phyloP scores from a whole-genome alignment of 192 early-diverging fungal species.

The Chytriomyces confervae region DNA sequence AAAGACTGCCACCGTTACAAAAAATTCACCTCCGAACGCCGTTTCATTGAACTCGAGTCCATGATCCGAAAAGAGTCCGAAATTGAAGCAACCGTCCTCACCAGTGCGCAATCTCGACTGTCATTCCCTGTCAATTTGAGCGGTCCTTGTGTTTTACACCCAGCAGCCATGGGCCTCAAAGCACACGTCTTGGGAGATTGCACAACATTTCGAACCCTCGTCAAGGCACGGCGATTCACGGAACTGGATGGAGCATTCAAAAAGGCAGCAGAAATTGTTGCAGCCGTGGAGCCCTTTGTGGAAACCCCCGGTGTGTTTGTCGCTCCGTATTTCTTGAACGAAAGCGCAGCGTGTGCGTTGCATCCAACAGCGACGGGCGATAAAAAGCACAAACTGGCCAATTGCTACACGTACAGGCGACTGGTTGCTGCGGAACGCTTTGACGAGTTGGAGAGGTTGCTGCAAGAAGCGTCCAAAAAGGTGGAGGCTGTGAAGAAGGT shows the following conservation, averaged over 20 bases:
- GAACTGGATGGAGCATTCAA: constrained; percentile 14
- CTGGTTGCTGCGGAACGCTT: constrained; percentile 24
- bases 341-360: constrained; percentile 12
- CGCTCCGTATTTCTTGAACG: constrained; percentile 19
- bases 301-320: not conserved
- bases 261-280: not conserved
- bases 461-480: not conserved
- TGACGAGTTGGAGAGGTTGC: constrained; percentile 16
- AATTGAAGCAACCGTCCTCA: not conserved
- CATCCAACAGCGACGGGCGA: constrained; percentile 17
- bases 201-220: not conserved
- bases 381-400: not conserved
- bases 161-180: constrained; percentile 1
- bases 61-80: not conserved
- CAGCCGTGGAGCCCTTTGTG: constrained; percentile 10
- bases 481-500: constrained; percentile 24
- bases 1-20: constrained; percentile 3
- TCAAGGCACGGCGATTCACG: constrained; percentile 5
- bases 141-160: constrained; percentile 25
- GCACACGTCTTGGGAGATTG: constrained; percentile 15
- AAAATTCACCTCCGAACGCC: not conserved
- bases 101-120: not conserved
- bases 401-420: constrained; percentile 27
- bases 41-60: constrained; percentile 10
- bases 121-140: constrained; percentile 6